Evolutionary conservation across 192 early-diverging fungal genomes (phyloP).

Genomic region (Coemansia sp.): DNA sequence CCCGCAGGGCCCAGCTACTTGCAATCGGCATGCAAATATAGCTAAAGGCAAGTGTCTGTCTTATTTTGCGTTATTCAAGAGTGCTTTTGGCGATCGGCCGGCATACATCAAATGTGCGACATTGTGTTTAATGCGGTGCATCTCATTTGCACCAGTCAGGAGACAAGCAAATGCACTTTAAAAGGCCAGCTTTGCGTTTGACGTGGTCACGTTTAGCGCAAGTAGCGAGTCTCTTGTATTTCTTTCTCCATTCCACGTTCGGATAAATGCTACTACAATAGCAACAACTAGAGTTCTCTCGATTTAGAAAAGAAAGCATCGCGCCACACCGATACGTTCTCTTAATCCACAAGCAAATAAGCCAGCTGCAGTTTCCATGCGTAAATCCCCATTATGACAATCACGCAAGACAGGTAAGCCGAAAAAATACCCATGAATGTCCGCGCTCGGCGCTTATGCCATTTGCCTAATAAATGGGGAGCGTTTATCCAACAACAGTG

Average conservation of each 20-base stretch:
- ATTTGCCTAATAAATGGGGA: neutral
- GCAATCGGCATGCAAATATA: neutral
- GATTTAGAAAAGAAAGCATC: neutral
- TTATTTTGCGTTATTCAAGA: neutral
- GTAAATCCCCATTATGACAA: slow-evolving; percentile 25
- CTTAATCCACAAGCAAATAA: neutral
- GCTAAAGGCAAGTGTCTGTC: neutral
- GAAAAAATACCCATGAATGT: slow-evolving; percentile 37
- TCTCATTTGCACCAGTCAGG: neutral
- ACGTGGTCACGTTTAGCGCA: neutral
- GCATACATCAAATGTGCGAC: neutral
- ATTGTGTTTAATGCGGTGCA: neutral
- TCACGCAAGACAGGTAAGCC: slow-evolving; percentile 46
- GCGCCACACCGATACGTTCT: neutral
- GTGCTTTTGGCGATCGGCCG: neutral
- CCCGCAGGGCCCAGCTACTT: neutral
- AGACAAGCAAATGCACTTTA: neutral
- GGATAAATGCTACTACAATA: slow-evolving; percentile 2
- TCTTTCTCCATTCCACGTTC: neutral
- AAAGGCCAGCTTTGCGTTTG: neutral
- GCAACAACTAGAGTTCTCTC: neutral
- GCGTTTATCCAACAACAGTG: neutral
- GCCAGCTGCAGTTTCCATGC: neutral
- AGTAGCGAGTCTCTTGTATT: neutral
- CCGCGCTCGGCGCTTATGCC: slow-evolving; percentile 1